Evolutionary conservation across 257 asterid genomes (phyloP), one percentile per base, ranked within the genome.

Genomic region (Fraxinus americana): DNA sequence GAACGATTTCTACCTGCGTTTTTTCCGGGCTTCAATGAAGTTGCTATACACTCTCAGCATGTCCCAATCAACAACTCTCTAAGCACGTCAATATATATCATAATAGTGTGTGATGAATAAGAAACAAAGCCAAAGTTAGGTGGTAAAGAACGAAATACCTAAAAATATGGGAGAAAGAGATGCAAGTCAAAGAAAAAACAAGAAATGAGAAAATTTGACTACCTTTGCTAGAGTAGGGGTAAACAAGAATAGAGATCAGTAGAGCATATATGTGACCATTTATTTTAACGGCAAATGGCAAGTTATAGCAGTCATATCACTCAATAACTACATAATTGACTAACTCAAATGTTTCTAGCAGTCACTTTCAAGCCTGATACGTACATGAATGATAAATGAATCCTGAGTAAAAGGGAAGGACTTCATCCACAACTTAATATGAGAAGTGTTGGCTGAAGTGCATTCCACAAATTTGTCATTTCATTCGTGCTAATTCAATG

Each of bases 51-150:
- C 94, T 85, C 89, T 94, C 86, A 86, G 90, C 99, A 93, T 95
- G 79, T 95, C 99, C 99, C 97, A 91, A 70, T 96, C 98, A 81
- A 91, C 92, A 73, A 97, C 98, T 85, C 91, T 88, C 97, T 95
- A 82, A 32, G 34, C 34, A 32, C 0, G 34, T 32, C 4, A 32
- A 32, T 32, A 32, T 32, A 32, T 32, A 32, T 32, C 34, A 32
- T 32, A 30, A 32, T 32, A 32, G 34, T 32, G 34, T 2, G 34
- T 32, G 34, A 32, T 4, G 34, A 32, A 32, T 32, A 32, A 32
- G 34, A 32, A 32, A 32, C 34, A 2, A 4, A 32, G 34, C 34
- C 34, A 32, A 32, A 32, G 34, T 32, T 32, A 32, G 34, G 34
- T 32, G 34, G 34, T 32, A 32, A 2, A 32, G 34, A 32, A 32